Percentiles rank a stretch among this genome's conserved stretches.
Conservation (phyloP, 1,284 basidiomycete species). For the Hemileia vastatrix region DNA sequence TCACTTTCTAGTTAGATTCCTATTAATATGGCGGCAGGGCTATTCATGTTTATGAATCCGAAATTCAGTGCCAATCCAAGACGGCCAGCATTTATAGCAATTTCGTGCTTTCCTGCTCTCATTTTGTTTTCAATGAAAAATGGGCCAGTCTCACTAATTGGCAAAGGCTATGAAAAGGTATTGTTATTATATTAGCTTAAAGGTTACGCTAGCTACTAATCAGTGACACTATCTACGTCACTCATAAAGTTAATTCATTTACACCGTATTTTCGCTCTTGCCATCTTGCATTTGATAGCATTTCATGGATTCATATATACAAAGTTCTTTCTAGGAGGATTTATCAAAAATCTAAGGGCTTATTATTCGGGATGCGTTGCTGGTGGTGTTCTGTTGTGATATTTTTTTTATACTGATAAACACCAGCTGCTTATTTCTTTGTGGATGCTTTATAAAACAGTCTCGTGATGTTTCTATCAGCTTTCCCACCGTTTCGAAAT, state of each 20-base stretch:
- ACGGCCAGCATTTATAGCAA: too few relatives aligned
- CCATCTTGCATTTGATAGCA: background rate
- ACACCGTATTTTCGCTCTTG: too few relatives aligned
- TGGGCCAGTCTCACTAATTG: conserved; percentile 9
- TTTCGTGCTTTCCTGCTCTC: too few relatives aligned
- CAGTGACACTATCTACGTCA: too few relatives aligned
- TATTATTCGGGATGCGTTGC: conserved; percentile 13
- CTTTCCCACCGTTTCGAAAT: conserved; percentile 9
- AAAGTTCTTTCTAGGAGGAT: conserved; percentile 1
- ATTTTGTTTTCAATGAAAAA: conserved; percentile 23
- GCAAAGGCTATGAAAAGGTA: conserved; percentile 23
- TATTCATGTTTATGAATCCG: too few relatives aligned
- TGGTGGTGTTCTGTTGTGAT: conserved; percentile 5
- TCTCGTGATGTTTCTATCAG: conserved; percentile 5
- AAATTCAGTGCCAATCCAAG: too few relatives aligned
- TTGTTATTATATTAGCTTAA: background rate
- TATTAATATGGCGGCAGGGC: too few relatives aligned
- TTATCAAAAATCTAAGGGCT: conserved; percentile 6
- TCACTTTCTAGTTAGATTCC: too few relatives aligned
- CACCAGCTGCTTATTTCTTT: background rate
- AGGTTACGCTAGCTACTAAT: background rate
- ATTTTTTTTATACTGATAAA: background rate
- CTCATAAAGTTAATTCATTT: too few relatives aligned
- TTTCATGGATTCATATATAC: conserved; percentile 13
- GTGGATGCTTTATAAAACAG: background rate